phyloP scores from a whole-genome alignment of 352 stramenopile genomes.

The Blastocystis sp. region DNA sequence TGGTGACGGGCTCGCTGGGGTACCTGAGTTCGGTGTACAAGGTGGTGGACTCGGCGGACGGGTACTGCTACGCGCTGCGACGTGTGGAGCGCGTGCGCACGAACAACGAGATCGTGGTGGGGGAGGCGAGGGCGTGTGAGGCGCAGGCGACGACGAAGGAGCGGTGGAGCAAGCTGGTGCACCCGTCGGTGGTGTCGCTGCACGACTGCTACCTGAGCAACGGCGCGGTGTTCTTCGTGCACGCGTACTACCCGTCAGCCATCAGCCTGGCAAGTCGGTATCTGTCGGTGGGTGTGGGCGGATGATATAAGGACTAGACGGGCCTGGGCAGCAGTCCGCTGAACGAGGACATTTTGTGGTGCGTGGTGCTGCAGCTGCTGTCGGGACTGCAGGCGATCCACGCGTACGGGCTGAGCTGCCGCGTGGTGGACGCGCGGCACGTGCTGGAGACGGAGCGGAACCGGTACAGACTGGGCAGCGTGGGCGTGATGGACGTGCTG shows the following conservation, averaged over 20 bases:
- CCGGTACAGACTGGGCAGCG: constrained; percentile 78
- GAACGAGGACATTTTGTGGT: constrained; percentile 79
- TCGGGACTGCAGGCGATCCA: constrained; percentile 74
- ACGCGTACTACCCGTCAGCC: constrained; percentile 78
- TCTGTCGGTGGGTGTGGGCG: background rate
- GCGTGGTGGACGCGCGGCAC: constrained; percentile 76
- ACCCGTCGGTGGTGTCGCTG: constrained; percentile 77
- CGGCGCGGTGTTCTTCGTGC: constrained; percentile 81
- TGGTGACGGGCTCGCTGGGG: constrained; percentile 58
- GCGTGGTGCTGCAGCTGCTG: constrained; percentile 77
- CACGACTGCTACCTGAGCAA: constrained; percentile 79
- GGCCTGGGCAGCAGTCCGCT: constrained; percentile 50
- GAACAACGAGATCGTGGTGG: constrained; percentile 71
- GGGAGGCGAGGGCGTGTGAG: background rate
- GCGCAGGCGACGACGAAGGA: background rate
- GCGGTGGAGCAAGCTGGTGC: constrained; percentile 72
- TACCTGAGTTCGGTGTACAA: constrained; percentile 72
- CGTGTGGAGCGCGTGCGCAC: constrained; percentile 81
- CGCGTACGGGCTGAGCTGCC: constrained; percentile 75
- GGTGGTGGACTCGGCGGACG: constrained; percentile 77
- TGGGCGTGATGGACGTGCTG: constrained; percentile 80
- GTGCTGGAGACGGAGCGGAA: constrained; percentile 77
- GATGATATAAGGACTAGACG: background rate
- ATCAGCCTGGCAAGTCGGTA: constrained; percentile 73
- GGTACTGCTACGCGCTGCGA: constrained; percentile 78